phyloP scores from a whole-genome alignment of 495 filamentous ascomycete genomes.

The Rostrohypoxylon terebratum region DNA sequence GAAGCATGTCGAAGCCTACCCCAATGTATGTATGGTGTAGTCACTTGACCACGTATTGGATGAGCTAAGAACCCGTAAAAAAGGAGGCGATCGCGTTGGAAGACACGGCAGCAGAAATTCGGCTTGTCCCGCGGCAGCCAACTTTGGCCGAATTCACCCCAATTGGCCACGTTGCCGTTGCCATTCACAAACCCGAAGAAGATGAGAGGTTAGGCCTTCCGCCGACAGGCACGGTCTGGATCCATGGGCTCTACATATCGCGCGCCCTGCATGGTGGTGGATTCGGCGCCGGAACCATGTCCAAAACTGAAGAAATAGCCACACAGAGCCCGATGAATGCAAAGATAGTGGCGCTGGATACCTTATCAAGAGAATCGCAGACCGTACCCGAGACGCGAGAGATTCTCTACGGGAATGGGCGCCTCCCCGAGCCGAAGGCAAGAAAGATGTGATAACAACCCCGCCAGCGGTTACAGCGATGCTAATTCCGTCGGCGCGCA shows the following conservation, averaged over 20 bases:
- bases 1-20: conserved; percentile 42
- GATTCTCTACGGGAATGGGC: conserved; percentile 33
- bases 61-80: conserved; percentile 19
- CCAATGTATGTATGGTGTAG: conserved; percentile 37
- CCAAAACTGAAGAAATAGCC: conserved; percentile 50
- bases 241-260: conserved; percentile 56
- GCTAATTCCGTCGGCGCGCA: conserved; percentile 21
- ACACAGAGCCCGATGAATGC: conserved; percentile 50
- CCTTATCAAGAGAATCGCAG: conserved; percentile 47
- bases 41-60: not conserved
- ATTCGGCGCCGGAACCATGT: conserved; percentile 56
- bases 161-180: conserved; percentile 57
- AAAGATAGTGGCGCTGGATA: conserved; percentile 51
- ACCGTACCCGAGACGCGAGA: conserved; percentile 34
- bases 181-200: conserved; percentile 46
- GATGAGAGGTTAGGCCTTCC: conserved; percentile 44
- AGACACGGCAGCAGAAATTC: conserved; percentile 50
- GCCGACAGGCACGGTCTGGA: conserved; percentile 48
- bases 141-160: conserved; percentile 49
- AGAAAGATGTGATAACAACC: conserved; percentile 38
- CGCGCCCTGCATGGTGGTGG: conserved; percentile 51
- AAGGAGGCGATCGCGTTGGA: conserved; percentile 46
- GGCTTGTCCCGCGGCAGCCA: conserved; percentile 46
- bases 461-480: conserved; percentile 14
- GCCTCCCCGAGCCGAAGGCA: conserved; percentile 29